Evolutionary conservation across 1,284 basidiomycete species (phyloP), one percentile per base, ranked within the genome.

Genomic region (Tausonia pullulans): DNA sequence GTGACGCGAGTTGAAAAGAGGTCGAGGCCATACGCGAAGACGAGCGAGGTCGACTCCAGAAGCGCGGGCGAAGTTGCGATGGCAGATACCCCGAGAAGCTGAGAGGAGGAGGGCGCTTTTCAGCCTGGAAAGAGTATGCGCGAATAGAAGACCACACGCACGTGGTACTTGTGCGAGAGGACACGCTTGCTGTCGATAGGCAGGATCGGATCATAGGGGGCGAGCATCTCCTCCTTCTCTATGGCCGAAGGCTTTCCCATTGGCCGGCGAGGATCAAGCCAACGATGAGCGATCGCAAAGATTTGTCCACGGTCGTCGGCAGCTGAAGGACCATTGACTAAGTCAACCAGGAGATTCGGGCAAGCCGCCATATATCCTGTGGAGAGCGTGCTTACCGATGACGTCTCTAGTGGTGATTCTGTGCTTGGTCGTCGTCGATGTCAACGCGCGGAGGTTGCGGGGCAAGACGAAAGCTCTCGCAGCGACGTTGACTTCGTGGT

Each of bases 21-120:
- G 75, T 98, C 95, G 13, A 93, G 80, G 4, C 93, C 93, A 69
- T 86, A 84, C 0, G 85, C 84, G 69, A 97, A 85, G 9, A 98
- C 83, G n/a, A 96, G 77, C 0, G 89, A 88, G 0, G 93, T 97
- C 5, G 89, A 93, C 75, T 98, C 95, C 45, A 98, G 83, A 3
- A 90, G 81, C 0, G 94, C 85, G 0, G 94, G 88, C 0, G 87
- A 82, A 1, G 90, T 86, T 27, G 86, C 71, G 61, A 95, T 84
- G 27, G 79, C 75, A 50, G 80, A 78, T 13, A 86, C 80, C 58
- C 85, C 83, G n/a, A 84, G 79, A 40, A 90, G 82, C 85, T 89
- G 70, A 46, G 64, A 46, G 52, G 39, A 57, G 64, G 54, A 55
- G 54, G 57, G 58, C 51, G 43, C 27, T 27, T 27, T 27, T 27